Base-by-base conservation (phyloP, 2,329 filamentous ascomycete species). In the Kalmusia sp. region DNA sequence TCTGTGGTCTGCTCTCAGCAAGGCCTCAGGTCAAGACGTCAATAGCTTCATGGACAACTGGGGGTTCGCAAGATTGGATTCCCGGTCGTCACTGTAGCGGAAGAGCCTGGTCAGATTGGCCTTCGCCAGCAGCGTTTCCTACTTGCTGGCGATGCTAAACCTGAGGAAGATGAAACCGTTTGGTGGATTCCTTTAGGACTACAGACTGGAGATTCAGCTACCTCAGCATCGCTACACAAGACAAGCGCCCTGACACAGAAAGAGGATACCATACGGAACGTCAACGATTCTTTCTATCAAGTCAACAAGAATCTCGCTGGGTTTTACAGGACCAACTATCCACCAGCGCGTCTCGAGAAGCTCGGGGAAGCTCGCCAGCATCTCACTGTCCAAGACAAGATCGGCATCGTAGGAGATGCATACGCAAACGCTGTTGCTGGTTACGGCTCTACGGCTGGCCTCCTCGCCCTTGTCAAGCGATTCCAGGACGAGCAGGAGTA, bases 1-100 rank as follows among this genome's bases (percentile, higher is more conserved):
- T 64, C 83, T 99, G 2, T 99, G 95, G 95, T 83, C 87, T 54
- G 92, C 93, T 7, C 81, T 99, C 41, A 91, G 89, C 70, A 87
- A 96, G 66, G 92, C 90, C 4, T 97, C 93, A 7, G 92, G 91
- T 28, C 86, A 91, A 72, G 90, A 98, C 69, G 89, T 99, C 30
- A 87, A 88, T 61, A 81, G 82, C 43, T 89, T 98, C 69, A 99
- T 99, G 93, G 84, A 91, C 61, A 87, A 90, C 15, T 99, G 95
- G 95, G 95, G 95, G 96, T 98, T 69, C 87, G 89, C 65, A 95
- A 93, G 78, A 96, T 98, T 62, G 95, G 95, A 1, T 96, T 96
- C 76, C 95, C 95, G 0, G 87, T 98, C 12, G 78, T 99, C 17
- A 96, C 90, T 2, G 85, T 98, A 14, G 83, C 88, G 19, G 95